Conservation (phyloP, 495 filamentous ascomycete genomes). For the Usnea hakonensis region DNA sequence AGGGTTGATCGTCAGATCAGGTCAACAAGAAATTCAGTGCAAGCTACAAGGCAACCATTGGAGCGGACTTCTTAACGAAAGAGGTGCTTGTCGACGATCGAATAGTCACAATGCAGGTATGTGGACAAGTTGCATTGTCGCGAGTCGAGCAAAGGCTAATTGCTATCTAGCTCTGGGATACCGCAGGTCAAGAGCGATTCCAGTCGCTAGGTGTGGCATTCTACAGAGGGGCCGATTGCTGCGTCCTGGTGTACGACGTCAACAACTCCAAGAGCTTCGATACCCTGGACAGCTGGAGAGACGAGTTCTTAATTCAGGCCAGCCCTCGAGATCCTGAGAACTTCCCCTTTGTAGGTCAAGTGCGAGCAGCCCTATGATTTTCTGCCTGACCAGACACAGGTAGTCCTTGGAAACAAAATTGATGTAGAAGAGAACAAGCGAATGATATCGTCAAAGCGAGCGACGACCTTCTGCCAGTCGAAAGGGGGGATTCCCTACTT, state of each 20-base stretch:
- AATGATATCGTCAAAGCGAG: constrained; percentile 89
- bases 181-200: constrained; percentile 94
- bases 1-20: constrained; percentile 37
- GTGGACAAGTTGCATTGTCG: constrained; percentile 23
- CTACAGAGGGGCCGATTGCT: constrained; percentile 97
- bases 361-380: constrained; percentile 2
- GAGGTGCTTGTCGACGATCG: constrained; percentile 97
- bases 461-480: constrained; percentile 94
- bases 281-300: constrained; percentile 94
- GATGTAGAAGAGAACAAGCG: constrained; percentile 97
- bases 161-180: constrained; percentile 80
- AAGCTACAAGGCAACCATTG: constrained; percentile 99
- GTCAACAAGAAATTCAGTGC: constrained; percentile 99
- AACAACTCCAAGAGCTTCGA: constrained; percentile 99
- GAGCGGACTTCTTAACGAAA: constrained; percentile 96
- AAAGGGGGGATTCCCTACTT: constrained; percentile 98
- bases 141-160: background rate
- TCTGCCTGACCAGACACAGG: constrained; percentile 36
- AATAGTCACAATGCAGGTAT: constrained; percentile 95
- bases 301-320: constrained; percentile 97
- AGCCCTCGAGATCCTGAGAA: constrained; percentile 93
- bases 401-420: constrained; percentile 97
- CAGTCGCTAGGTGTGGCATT: constrained; percentile 97
- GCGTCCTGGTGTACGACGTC: constrained; percentile 95
- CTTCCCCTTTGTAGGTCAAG: constrained; percentile 84